Percentiles rank a stretch among this genome's conserved stretches.
Evolutionary conservation across 2,329 filamentous ascomycete genomes (phyloP).

Genomic region (Epichloe gansuensis): DNA sequence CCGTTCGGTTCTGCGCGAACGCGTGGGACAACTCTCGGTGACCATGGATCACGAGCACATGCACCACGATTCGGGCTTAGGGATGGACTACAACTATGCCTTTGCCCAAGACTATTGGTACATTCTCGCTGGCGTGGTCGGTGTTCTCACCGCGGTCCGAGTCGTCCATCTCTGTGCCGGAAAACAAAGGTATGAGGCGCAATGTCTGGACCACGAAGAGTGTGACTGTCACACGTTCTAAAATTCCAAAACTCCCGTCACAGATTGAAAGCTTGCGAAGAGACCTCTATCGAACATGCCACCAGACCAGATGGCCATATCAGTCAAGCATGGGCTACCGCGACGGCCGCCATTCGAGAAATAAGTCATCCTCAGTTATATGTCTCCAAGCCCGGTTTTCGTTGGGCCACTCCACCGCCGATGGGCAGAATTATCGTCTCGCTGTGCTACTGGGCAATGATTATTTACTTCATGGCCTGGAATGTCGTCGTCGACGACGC

Average conservation of each 20-base stretch:
- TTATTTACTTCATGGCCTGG: slow-evolving; percentile 44
- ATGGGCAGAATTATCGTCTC: slow-evolving; percentile 43
- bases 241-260: not conserved
- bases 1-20: not conserved
- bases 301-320: slow-evolving; percentile 36
- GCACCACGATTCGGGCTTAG: slow-evolving; percentile 22
- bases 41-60: slow-evolving; percentile 22
- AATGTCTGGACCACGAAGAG: not conserved
- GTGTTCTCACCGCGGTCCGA: slow-evolving; percentile 28
- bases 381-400: slow-evolving; percentile 31
- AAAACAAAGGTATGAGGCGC: slow-evolving; percentile 24
- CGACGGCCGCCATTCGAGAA: slow-evolving; percentile 45
- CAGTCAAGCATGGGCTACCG: slow-evolving; percentile 43
- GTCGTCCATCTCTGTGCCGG: slow-evolving; percentile 31
- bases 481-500: slow-evolving; percentile 37
- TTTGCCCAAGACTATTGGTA: slow-evolving; percentile 49
- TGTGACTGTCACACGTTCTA: not conserved
- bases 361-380: slow-evolving; percentile 42
- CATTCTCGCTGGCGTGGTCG: slow-evolving; percentile 37
- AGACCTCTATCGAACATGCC: slow-evolving; percentile 33
- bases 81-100: slow-evolving; percentile 33
- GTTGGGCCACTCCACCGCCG: slow-evolving; percentile 47
- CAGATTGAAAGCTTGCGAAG: slow-evolving; percentile 35
- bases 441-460: slow-evolving; percentile 44
- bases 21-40: no score